Base-by-base conservation (phyloP, 371 early-diverging fungal species). In the Mucor mucedo region DNA sequence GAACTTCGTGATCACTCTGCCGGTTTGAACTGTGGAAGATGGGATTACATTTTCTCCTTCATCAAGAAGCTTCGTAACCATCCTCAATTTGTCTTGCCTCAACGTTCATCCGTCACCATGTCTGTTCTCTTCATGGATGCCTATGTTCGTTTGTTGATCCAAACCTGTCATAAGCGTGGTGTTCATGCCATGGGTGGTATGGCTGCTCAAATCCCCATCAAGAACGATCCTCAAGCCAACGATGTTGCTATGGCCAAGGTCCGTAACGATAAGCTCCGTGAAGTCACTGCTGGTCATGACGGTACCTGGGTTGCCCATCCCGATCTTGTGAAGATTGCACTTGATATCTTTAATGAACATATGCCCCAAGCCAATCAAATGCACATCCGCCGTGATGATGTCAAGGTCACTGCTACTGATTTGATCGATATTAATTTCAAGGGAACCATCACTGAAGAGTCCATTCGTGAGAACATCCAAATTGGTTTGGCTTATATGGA, bases 141-240 rank as follows among this genome's bases (percentile, higher is more conserved):
- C 47, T 98, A 98, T 74, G 75, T 76, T 52, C 91, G 94, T 6
- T 83, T 97, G 44, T 84, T 98, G 66, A 96, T 98, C 81, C 91
- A 97, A 87, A 97, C 97, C 14, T 98, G 98, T 80, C 98, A 98
- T 80, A 89, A 87, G 84, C 94, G 97, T 59, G 95, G 96, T 54
- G 98, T 98, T 10, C 98, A 98, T 75, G 98, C 98, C 52, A 98
- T 98, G 96, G 98, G 98, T 66, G 98, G 98, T 47, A 98, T 97
- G 98, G 97, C 98, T 45, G 98, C 98, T 49, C 95, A 96, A 80
- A 98, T 98, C 69, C 98, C 98, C 52, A 95, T 97, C 89, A 95
- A 95, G 87, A 88, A 92, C 81, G 86, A 97, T 75, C 71, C 82
- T 47, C 76, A 83, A 50, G 95, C 94, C 50, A 98, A 98, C 85